Evolutionary conservation across 2,329 filamentous ascomycete genomes (phyloP), one percentile per base, ranked within the genome.

Genomic region (Sporothrix curviconia): DNA sequence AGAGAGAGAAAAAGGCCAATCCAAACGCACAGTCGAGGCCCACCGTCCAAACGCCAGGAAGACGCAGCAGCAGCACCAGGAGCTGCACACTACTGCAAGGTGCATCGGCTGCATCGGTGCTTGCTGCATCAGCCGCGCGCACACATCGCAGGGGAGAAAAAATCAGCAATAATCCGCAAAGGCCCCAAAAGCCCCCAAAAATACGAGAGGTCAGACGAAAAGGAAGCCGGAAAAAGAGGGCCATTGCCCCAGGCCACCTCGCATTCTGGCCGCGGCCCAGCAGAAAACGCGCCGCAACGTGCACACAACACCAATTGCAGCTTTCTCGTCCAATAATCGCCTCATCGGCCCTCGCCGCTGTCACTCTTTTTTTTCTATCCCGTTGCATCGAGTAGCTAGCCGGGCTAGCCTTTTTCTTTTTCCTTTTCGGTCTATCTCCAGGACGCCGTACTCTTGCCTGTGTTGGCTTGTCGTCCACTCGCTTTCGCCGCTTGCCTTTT

Each of bases 51-150:
- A 36, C 51, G 28, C n/a, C 39, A 54, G 37, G 51, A 44, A 37
- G 51, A 40, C 39, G 39, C 51, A 54, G 50, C 36, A 40, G 49
- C n/a, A n/a, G n/a, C n/a, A 40, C 36, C 36, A 30, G n/a, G n/a
- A n/a, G n/a, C n/a, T n/a, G n/a, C n/a, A 19, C 53, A 28, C 54
- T 56, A 49, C 54, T 49, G 43, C 54, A 56, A 39, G 54, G 54
- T 40, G 54, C 54, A 56, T 56, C 43, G 43, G 43, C 42, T 55
- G 53, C 53, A 55, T 55, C 30, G 53, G 42, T 37, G 42, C 22
- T 49, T 46, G 32, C 34, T 49, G 42, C 34, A 32, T 49, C 54
- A 37, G 42, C 22, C 47, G 30, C 22, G 19, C 36, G 17, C 43
- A 30, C 32, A 40, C 43, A 49, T 11, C 5, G 28, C 28, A 32